A percentile compares a stretch with the other conserved stretches of the same genome.
Conservation (phyloP, 2,329 filamentous ascomycete genomes). For the Lasiodiplodia sp. region DNA sequence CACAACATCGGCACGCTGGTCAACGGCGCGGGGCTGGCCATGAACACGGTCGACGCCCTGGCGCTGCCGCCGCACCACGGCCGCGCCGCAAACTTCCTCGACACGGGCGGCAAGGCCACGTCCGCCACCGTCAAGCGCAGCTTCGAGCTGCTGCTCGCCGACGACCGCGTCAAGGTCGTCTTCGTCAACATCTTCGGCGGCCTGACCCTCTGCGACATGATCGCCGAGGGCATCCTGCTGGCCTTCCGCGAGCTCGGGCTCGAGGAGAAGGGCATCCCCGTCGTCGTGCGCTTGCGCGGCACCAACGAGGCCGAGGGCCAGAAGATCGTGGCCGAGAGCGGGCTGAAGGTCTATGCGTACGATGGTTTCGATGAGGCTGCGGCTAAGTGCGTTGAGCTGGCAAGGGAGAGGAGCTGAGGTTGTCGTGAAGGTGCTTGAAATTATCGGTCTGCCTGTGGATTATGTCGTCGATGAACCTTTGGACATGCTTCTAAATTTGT, state of each 20-base stretch:
- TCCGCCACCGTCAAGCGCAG: slow-evolving; percentile 78
- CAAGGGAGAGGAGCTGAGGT: slow-evolving; percentile 35
- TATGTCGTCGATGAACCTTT: neutral
- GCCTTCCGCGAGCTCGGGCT: slow-evolving; percentile 74
- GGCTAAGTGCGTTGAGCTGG: slow-evolving; percentile 68
- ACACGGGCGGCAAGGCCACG: slow-evolving; percentile 89
- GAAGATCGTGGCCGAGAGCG: slow-evolving; percentile 72
- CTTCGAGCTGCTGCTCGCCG: slow-evolving; percentile 76
- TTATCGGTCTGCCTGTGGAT: neutral
- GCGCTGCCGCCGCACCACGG: slow-evolving; percentile 63
- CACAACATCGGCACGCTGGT: slow-evolving; percentile 80
- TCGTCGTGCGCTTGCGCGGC: slow-evolving; percentile 79
- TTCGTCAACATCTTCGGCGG: slow-evolving; percentile 78
- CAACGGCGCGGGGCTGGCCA: slow-evolving; percentile 87
- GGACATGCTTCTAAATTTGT: neutral
- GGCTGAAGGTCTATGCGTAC: slow-evolving; percentile 72
- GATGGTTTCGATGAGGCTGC: slow-evolving; percentile 79
- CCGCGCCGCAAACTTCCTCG: slow-evolving; percentile 81
- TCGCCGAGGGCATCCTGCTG: slow-evolving; percentile 75
- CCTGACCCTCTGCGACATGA: slow-evolving; percentile 80
- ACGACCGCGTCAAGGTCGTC: slow-evolving; percentile 74
- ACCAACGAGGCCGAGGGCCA: slow-evolving; percentile 77
- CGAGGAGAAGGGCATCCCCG: slow-evolving; percentile 63
- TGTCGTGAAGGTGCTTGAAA: neutral
- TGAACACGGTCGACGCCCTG: slow-evolving; percentile 89